Evolutionary conservation across 192 early-diverging fungal species (phyloP), one percentile per base, ranked within the genome.

Genomic region (Backusella tarrabulga): DNA sequence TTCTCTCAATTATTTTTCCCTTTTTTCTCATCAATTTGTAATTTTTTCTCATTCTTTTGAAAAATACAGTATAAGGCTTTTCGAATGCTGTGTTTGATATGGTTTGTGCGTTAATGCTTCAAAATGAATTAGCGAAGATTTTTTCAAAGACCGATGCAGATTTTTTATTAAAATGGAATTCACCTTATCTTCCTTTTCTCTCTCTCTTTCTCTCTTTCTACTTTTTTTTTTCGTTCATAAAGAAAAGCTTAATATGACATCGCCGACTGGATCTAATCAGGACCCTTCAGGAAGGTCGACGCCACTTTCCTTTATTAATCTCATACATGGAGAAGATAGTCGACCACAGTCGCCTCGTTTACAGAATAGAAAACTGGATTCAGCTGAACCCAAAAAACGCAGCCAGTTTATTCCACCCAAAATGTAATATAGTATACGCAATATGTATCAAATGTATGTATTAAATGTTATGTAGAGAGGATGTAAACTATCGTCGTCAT

Each of bases 331-430:
- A 63, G 56, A 63, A 29, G 23, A 63, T 14, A 63, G 26, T 63
- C 56, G 23, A 29, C 26, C 56, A 29, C 56, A 63, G 26, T 63
- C 56, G 29, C 56, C 56, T 63, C 56, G 56, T 63, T 63, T 63
- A 63, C 56, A 63, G 14, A 63, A 63, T 29, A 63, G 56, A 63
- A 63, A 63, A 29, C 26, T n/a, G 26, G 56, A 63, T 12, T 29
- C 21, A 26, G 26, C 56, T 26, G 56, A 26, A 29, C 23, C 56
- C 9, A 63, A 63, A 14, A 63, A 63, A 29, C 56, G 56, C 26
- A 70, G 35, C 35, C 34, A 38, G 35, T 70, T 70, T 38, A 70
- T 70, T 38, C 68, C 68, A 36, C 68, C 68, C 12, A 70, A 21
- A 70, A 70, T 70, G 68, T 70, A 70, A 40, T 38, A 70, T 35